phyloP scores from a whole-genome alignment of 805 yeast genomes.

The Yamadazyma kitorensis region DNA sequence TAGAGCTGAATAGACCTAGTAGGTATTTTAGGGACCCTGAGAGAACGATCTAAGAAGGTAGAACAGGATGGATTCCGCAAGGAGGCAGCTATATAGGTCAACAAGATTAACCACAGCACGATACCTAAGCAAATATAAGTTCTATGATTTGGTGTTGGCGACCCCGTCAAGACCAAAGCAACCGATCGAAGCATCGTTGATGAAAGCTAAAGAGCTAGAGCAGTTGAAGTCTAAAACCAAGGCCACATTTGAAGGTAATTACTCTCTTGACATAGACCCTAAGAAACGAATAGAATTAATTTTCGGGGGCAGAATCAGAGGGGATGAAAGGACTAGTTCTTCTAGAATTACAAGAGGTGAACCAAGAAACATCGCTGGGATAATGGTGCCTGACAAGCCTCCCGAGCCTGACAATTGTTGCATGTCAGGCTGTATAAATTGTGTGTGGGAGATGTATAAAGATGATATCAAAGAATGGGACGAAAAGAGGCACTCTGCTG shows the following conservation, averaged over 20 bases:
- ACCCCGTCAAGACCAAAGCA: slow-evolving; percentile 33
- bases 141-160: slow-evolving; percentile 35
- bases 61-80: no score
- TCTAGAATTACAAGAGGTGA: slow-evolving; percentile 36
- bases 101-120: neutral
- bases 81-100: neutral
- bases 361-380: slow-evolving; percentile 49
- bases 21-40: no score
- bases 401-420: slow-evolving; percentile 94
- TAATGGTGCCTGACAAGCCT: slow-evolving; percentile 80
- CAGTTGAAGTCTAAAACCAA: slow-evolving; percentile 19
- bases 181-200: slow-evolving; percentile 30
- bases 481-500: slow-evolving; percentile 56
- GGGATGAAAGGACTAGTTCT: slow-evolving; percentile 44
- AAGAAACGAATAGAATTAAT: slow-evolving; percentile 48
- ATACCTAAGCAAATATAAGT: slow-evolving; percentile 18
- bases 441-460: slow-evolving; percentile 92
- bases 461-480: slow-evolving; percentile 90
- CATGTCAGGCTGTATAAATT: slow-evolving; percentile 94
- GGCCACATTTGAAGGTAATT: slow-evolving; percentile 32
- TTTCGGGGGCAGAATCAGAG: slow-evolving; percentile 57
- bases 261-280: slow-evolving; percentile 28
- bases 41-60: no score
- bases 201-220: slow-evolving; percentile 18
- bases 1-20: no score